phyloP scores from a whole-genome alignment of 495 filamentous ascomycete species.

The Penicillium argentinense region DNA sequence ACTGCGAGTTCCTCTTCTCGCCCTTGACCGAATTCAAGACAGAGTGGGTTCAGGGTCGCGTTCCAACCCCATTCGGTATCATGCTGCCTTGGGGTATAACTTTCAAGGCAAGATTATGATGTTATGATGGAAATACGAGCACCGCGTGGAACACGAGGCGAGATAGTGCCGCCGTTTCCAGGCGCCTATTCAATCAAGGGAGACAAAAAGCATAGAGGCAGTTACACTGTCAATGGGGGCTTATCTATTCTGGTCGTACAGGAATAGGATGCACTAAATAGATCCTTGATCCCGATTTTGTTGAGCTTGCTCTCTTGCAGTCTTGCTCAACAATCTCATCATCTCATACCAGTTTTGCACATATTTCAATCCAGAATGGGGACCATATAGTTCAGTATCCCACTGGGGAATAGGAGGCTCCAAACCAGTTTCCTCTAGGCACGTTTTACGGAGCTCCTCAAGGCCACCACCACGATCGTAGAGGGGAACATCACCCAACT shows the following conservation, averaged over 20 bases:
- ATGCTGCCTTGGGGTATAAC: background rate
- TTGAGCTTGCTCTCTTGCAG: too few relatives aligned
- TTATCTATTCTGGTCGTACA: too few relatives aligned
- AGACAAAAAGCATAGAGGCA: too few relatives aligned
- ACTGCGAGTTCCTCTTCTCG: background rate
- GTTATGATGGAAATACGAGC: too few relatives aligned
- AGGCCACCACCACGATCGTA: slow-evolving; percentile 44
- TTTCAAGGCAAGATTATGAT: background rate
- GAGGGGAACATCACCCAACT: slow-evolving; percentile 7
- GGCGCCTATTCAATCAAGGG: too few relatives aligned
- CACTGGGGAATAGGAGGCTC: slow-evolving; percentile 32
- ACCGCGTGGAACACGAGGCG: too few relatives aligned
- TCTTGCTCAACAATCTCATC: too few relatives aligned
- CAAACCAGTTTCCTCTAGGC: slow-evolving; percentile 41
- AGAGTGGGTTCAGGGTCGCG: slow-evolving; percentile 7
- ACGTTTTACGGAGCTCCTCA: slow-evolving; percentile 30
- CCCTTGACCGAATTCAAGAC: slow-evolving; percentile 4
- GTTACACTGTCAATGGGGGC: too few relatives aligned
- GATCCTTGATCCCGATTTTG: too few relatives aligned
- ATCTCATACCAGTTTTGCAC: slow-evolving; percentile 32
- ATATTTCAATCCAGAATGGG: slow-evolving; percentile 32
- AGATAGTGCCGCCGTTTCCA: too few relatives aligned
- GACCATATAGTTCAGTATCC: slow-evolving; percentile 36
- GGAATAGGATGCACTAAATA: too few relatives aligned
- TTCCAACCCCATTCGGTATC: background rate